Percentiles rank a stretch among this genome's conserved stretches.
Evolutionary conservation across 139 green algal genomes (phyloP).

Genomic region (Coelastrella sp.): DNA sequence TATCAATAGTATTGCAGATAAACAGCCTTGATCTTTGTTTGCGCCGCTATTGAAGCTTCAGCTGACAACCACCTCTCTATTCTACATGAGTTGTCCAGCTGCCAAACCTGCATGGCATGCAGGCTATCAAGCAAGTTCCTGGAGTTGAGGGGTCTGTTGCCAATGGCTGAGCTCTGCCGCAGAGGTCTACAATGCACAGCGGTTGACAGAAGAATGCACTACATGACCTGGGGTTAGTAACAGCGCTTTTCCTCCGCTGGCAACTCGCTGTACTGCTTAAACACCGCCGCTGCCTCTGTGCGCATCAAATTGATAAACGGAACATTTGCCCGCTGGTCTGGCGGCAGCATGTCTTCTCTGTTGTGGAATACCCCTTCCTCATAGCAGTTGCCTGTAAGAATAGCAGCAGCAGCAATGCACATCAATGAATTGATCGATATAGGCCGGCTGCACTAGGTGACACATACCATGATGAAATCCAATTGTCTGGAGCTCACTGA

Average conservation of each 20-base stretch:
- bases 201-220: not conserved
- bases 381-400: not conserved
- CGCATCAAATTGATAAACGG: not conserved
- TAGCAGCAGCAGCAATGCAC: no score
- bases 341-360: conserved; percentile 1
- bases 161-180: no score
- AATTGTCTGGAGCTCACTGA: not conserved
- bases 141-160: no score
- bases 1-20: no score
- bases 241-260: not conserved
- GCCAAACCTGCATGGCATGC: no score
- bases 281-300: not conserved
- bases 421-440: no score
- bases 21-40: no score
- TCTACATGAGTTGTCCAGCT: no score
- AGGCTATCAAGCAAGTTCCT: no score
- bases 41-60: no score
- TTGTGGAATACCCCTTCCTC: not conserved
- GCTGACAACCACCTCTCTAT: no score
- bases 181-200: not conserved
- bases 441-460: no score
- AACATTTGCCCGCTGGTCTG: not conserved
- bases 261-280: not conserved
- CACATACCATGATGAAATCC: not conserved
- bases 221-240: not conserved